phyloP scores from a whole-genome alignment of 1,284 basidiomycete species.

The Ceratobasidium sp. region DNA sequence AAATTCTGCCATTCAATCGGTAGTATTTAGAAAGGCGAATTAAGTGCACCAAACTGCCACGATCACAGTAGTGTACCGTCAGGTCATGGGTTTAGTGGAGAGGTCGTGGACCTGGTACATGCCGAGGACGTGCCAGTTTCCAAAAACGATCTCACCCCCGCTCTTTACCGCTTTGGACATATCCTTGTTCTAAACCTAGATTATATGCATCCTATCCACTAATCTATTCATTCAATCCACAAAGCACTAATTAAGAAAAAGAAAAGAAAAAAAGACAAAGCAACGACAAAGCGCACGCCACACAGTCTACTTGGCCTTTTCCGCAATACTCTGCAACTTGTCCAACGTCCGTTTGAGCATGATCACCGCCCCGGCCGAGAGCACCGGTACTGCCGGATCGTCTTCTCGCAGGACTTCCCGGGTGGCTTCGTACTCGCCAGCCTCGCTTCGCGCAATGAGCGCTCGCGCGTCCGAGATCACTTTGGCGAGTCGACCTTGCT shows the following conservation, averaged over 20 bases:
- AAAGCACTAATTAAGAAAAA: constrained; percentile 25
- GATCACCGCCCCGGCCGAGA: constrained; percentile 86
- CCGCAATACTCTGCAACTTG: constrained; percentile 63
- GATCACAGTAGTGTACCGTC: too few species aligned
- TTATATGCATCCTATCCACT: constrained; percentile 25
- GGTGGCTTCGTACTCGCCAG: constrained; percentile 57
- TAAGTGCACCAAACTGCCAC: too few species aligned
- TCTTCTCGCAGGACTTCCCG: constrained; percentile 58
- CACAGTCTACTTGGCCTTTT: constrained; percentile 27
- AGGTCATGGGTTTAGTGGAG: too few species aligned
- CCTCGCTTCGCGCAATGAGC: constrained; percentile 77
- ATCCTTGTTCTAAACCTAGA: not conserved
- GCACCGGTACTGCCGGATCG: constrained; percentile 78
- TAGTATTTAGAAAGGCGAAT: too few species aligned
- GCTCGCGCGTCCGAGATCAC: constrained; percentile 74
- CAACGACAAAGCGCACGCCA: not conserved
- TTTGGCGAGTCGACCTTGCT: constrained; percentile 72
- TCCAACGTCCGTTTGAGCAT: constrained; percentile 78
- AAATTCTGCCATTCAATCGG: too few species aligned
- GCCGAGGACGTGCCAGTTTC: too few species aligned
- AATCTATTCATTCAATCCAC: constrained; percentile 42
- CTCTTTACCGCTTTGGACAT: too few species aligned
- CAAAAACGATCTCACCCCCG: too few species aligned
- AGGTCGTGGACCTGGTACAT: too few species aligned
- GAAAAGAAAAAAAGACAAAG: constrained; percentile 4